phyloP scores from a whole-genome alignment of 148 eudicot species.

The Heliosperma pusillum region DNA sequence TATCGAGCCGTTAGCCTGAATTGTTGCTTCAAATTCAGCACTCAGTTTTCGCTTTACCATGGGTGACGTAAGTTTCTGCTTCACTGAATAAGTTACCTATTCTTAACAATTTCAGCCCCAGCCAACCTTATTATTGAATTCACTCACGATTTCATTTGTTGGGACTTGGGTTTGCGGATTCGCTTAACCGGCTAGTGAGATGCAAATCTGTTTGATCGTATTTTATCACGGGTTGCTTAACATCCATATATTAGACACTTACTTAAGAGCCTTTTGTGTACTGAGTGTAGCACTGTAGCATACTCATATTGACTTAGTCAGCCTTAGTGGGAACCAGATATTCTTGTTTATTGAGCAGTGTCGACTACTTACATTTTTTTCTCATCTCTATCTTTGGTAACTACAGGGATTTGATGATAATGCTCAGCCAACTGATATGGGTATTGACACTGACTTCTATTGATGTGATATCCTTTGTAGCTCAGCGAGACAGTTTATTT shows the following conservation, averaged over 20 bases:
- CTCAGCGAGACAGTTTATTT: too few species aligned
- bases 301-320: background rate
- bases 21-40: background rate
- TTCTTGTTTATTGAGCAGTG: background rate
- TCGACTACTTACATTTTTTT: background rate
- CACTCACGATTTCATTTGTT: too few species aligned
- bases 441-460: background rate
- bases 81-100: background rate
- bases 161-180: too few species aligned
- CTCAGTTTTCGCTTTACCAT: background rate
- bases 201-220: too few species aligned
- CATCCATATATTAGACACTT: too few species aligned
- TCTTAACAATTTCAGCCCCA: background rate
- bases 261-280: too few species aligned
- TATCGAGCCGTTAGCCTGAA: background rate
- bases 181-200: too few species aligned
- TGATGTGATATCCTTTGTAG: too few species aligned
- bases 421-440: conserved; percentile 41
- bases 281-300: too few species aligned
- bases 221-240: too few species aligned
- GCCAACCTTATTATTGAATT: too few species aligned
- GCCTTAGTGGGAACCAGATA: background rate
- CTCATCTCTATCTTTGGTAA: background rate
- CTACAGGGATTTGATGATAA: conserved; percentile 40
- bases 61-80: conserved; percentile 9